Base-by-base conservation (phyloP, 345 rosid genomes). In the Limnanthes douglasii region DNA sequence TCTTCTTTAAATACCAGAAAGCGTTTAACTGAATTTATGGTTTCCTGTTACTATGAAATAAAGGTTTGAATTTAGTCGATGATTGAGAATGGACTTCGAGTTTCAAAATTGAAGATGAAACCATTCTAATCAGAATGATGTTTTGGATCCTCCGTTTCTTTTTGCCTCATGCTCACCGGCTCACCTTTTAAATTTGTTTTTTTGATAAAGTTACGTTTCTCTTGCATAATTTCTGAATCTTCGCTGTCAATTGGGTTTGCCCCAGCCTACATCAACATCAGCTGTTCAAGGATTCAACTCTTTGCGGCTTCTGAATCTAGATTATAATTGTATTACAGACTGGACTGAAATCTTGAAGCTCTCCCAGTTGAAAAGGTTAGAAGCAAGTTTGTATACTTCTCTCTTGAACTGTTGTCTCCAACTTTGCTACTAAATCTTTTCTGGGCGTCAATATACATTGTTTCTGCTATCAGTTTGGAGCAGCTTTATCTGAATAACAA, bases 401-500 rank as follows among this genome's bases (percentile, higher is more conserved):
- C 24, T 48, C 28, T 7, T 15, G 16, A 32, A 28, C 8, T 28
- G 43, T 21, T 27, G 37, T 15, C 26, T 15, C 34, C 3, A 20
- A 26, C 14, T 16, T 1, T 11, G 12, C 9, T 37, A 6, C 24
- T 37, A 17, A 17, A 25, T 34, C 5, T 24, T 19, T 13, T 18
- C 29, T 3, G n/a, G 27, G 31, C 26, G 17, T 12, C 19, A 18
- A 50, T 17, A 5, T 40, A 33, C 4, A 10, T 37, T 18, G 38
- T 51, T 48, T 42, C 20, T 18, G 3, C 42, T 22, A 37, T 42
- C 75, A 90, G 98, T 54, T 77, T 90, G 74, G 78, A 74, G 72
- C 77, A 70, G 60, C 86, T 90, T 41, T 67, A 84, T 50, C 54
- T 84, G 69, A 84, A 70, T 66, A 84, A 72, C 51, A 90, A 90